A percentile compares a stretch with the other conserved stretches of the same genome.
phyloP scores from a whole-genome alignment of 345 rosid genomes.

The Corchorus olitorius region DNA sequence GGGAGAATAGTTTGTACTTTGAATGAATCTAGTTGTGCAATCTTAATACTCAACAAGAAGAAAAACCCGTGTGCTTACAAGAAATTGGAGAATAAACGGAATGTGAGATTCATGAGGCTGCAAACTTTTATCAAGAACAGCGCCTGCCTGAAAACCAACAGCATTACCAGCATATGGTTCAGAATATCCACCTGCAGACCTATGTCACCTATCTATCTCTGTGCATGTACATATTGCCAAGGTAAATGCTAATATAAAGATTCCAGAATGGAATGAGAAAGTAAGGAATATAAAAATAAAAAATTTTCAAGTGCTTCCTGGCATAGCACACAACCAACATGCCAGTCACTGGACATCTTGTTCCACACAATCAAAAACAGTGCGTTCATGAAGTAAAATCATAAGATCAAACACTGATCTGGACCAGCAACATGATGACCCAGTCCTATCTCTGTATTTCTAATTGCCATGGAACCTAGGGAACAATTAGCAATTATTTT shows the following conservation, averaged over 20 bases:
- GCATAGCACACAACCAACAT: neutral
- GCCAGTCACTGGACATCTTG: neutral
- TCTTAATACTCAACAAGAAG: neutral
- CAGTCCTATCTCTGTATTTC: neutral
- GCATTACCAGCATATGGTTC: neutral
- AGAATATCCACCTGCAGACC: neutral
- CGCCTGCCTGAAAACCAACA: slow-evolving; percentile 61
- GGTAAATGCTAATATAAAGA: neutral
- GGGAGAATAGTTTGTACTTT: neutral
- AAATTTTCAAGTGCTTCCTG: neutral
- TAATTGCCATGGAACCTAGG: neutral
- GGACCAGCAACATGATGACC: neutral
- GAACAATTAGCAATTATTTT: slow-evolving; percentile 8
- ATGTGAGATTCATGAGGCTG: slow-evolving; percentile 97
- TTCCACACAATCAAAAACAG: neutral
- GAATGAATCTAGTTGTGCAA: neutral
- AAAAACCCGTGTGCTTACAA: slow-evolving; percentile 45
- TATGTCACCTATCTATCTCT: neutral
- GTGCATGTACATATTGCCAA: neutral
- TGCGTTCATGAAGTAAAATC: neutral
- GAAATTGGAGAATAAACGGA: slow-evolving; percentile 88
- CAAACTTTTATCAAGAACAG: slow-evolving; percentile 66
- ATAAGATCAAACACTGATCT: neutral
- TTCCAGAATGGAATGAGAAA: neutral
- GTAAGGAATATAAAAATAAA: neutral